Base-by-base conservation (phyloP, 139 green algal genomes). In the Chlorella sp. region DNA sequence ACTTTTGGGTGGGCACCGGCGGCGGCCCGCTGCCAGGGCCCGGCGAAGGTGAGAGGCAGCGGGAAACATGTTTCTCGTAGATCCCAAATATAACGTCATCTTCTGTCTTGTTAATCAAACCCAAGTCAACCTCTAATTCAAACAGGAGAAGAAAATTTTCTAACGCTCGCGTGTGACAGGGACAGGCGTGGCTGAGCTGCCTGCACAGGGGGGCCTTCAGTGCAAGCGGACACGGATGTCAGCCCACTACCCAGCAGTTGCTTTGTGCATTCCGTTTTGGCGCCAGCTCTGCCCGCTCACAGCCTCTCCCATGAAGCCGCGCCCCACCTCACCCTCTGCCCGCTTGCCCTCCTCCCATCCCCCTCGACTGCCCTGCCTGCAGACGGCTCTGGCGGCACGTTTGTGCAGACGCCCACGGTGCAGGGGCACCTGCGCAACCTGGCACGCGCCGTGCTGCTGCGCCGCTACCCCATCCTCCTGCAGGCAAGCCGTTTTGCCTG, bases 1-100 rank as follows among this genome's bases (percentile, higher is more conserved):
- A 98, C 19, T 99, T 98, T 82, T 99, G 98, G 98, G 91, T 99
- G 64, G 96, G 98, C 92, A 85, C 84, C 0, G 97, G 97, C 0
- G 90, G 92, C 1, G 71, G 93, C 36, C 86, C 93, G 22, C 88
- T 96, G 86, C 94, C 95, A 14, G 78, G 22, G 14, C 73, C n/a
- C 64, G 84, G 85, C 11, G 90, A 96, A 83, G 91, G 76, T 90
- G 64, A 9, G 82, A 57, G 48, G 48, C 48, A n/a, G n/a, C n/a
- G n/a, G n/a, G n/a, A n/a, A n/a, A n/a, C n/a, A n/a, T n/a, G n/a
- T n/a, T n/a, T n/a, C n/a, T n/a, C n/a, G n/a, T n/a, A n/a, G n/a
- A n/a, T n/a, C n/a, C n/a, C n/a, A n/a, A n/a, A n/a, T n/a, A n/a
- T n/a, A n/a, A n/a, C n/a, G n/a, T n/a, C n/a, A n/a, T n/a, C n/a